These are phyloP conservation scores for Leishmania major DNA, from an alignment of 208 protist species.

Conservation along the genomic window DNA sequence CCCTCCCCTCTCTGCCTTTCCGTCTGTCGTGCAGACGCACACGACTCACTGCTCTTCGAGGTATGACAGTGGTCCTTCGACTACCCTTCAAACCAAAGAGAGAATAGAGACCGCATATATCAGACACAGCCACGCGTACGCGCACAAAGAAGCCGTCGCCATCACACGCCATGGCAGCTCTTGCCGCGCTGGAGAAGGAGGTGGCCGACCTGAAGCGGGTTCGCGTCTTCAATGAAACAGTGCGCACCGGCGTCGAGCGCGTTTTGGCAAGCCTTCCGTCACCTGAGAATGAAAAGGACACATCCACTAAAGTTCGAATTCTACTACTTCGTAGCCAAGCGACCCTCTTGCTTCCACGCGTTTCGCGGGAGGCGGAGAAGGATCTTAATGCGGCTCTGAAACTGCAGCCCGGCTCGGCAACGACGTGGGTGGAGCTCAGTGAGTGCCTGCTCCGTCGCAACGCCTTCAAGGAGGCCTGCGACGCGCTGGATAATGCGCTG, in stretches of 20 bases:
- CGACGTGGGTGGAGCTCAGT: slow-evolving; percentile 77
- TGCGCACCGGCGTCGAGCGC: slow-evolving; percentile 48
- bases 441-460: slow-evolving; percentile 80
- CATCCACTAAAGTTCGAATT: slow-evolving; percentile 60
- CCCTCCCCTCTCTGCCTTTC: not conserved
- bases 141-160: not conserved
- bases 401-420: slow-evolving; percentile 44
- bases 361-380: slow-evolving; percentile 76
- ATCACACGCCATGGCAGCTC: slow-evolving; percentile 8
- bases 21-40: not conserved
- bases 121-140: not conserved
- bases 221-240: slow-evolving; percentile 64
- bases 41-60: not conserved
- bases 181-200: slow-evolving; percentile 60
- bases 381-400: slow-evolving; percentile 80
- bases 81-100: not conserved
- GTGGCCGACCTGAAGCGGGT: slow-evolving; percentile 50
- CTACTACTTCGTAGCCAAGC: slow-evolving; percentile 66
- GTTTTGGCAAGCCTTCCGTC: slow-evolving; percentile 55
- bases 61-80: not conserved
- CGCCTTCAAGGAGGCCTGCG: slow-evolving; percentile 76
- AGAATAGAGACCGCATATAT: not conserved
- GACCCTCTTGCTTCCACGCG: slow-evolving; percentile 60
- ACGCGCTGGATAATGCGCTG: slow-evolving; percentile 76
- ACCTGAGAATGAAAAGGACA: slow-evolving; percentile 45